Evolutionary conservation across 768 basidiomycete genomes (phyloP).

Genomic region (Lepiota brunneoincarnata): DNA sequence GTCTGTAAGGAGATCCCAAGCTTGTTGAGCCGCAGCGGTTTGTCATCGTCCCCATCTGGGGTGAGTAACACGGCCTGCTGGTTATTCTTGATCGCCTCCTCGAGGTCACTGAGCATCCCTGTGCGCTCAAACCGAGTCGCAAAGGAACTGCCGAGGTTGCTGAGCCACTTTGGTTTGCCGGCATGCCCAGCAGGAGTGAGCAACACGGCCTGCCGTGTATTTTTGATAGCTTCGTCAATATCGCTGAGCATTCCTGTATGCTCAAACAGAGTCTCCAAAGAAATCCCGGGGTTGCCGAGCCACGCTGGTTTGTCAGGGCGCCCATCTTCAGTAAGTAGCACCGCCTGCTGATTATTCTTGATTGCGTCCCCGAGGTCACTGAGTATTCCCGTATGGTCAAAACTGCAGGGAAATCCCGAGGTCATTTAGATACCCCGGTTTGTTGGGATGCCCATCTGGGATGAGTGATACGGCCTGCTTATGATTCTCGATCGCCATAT

Average conservation of each 20-base stretch:
- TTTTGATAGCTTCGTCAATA: not conserved
- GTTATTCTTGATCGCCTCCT: constrained; percentile 18
- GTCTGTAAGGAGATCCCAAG: constrained; percentile 16
- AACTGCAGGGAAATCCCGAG: not conserved
- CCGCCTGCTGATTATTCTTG: not conserved
- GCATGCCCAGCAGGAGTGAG: not conserved
- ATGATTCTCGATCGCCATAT: not conserved
- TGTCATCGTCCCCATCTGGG: constrained; percentile 16
- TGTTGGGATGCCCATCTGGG: not conserved
- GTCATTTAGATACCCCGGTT: not conserved
- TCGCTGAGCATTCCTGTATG: not conserved
- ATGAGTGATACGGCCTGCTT: not conserved
- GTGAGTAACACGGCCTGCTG: constrained; percentile 16
- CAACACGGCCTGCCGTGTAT: not conserved
- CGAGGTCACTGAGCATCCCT: constrained; percentile 15
- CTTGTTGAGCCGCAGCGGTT: constrained; percentile 10
- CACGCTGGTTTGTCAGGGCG: not conserved
- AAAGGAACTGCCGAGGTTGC: constrained; percentile 14
- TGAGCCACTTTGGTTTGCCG: constrained; percentile 5
- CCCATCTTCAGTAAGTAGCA: not conserved
- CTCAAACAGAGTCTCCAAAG: not conserved
- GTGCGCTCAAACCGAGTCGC: constrained; percentile 15
- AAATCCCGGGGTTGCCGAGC: not conserved
- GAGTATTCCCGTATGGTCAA: not conserved
- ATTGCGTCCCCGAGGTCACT: not conserved